A percentile compares a stretch with the other conserved stretches of the same genome.
phyloP scores from a whole-genome alignment of 805 yeast genomes.

The Candida pini region DNA sequence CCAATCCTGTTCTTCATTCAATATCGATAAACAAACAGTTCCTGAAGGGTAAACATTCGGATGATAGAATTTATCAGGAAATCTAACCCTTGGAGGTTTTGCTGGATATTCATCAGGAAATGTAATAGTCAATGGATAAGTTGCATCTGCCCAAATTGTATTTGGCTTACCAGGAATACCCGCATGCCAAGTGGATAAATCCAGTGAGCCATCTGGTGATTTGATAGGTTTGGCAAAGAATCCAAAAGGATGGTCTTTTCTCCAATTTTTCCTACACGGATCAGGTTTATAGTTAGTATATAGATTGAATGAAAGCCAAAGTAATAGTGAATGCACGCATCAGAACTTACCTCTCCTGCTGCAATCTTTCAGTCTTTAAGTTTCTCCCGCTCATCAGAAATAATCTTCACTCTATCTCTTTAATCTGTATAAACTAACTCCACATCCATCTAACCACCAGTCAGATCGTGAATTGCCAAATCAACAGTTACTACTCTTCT shows the following conservation, averaged over 20 bases:
- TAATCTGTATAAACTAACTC: too few relatives aligned
- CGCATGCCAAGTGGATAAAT: constrained; percentile 84
- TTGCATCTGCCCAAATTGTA: constrained; percentile 88
- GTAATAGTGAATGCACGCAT: neutral
- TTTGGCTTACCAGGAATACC: constrained; percentile 92
- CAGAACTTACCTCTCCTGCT: constrained; percentile 65
- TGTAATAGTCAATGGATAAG: constrained; percentile 72
- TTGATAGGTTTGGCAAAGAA: constrained; percentile 89
- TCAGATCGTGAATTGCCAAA: too few relatives aligned
- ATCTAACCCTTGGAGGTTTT: constrained; percentile 91
- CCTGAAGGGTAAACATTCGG: constrained; percentile 98
- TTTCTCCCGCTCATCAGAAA: constrained; percentile 16
- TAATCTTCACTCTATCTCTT: neutral
- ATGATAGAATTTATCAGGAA: constrained; percentile 88
- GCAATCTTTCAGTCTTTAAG: constrained; percentile 74
- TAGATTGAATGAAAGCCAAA: neutral
- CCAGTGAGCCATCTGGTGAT: constrained; percentile 74
- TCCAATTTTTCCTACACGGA: constrained; percentile 77
- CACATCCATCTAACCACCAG: too few relatives aligned
- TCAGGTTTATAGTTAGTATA: neutral
- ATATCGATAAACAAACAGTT: constrained; percentile 85
- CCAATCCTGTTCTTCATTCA: constrained; percentile 97
- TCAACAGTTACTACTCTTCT: too few relatives aligned
- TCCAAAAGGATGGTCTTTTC: constrained; percentile 98
- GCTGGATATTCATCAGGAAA: constrained; percentile 94